A percentile compares a stretch with the other conserved stretches of the same genome.
Evolutionary conservation across 164 flowering plant species (phyloP).

Genomic region (Echeveria elegans): DNA sequence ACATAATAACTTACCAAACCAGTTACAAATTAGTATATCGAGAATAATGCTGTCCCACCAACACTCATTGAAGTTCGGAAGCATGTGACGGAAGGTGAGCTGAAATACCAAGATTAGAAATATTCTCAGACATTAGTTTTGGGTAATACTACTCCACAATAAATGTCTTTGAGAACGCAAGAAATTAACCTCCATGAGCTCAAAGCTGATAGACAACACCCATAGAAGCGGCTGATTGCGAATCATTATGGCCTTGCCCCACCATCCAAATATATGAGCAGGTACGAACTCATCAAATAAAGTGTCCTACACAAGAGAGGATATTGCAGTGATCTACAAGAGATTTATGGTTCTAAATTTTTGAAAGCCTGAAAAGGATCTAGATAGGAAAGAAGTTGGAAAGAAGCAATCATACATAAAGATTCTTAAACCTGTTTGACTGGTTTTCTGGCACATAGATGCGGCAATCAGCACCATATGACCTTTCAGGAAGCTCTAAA

Average conservation of each 20-base stretch:
- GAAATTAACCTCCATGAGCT: constrained; percentile 83
- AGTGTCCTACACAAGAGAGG: constrained; percentile 50
- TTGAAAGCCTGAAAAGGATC: not conserved
- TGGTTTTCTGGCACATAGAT: constrained; percentile 81
- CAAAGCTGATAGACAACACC: constrained; percentile 94
- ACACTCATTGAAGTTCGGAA: constrained; percentile 97
- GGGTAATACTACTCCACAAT: not conserved
- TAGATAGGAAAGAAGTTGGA: constrained; percentile 21
- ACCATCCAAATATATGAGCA: constrained; percentile 99
- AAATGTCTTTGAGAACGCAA: not conserved
- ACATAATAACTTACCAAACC: constrained; percentile 72
- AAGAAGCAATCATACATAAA: constrained; percentile 88
- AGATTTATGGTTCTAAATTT: not conserved
- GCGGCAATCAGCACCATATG: constrained; percentile 95
- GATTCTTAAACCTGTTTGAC: constrained; percentile 97
- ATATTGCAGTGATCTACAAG: constrained; percentile 15
- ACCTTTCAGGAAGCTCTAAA: constrained; percentile 97
- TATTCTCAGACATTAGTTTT: not conserved
- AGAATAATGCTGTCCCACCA: constrained; percentile 99
- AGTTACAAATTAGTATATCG: constrained; percentile 90
- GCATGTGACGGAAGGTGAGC: constrained; percentile 97
- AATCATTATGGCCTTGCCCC: constrained; percentile 99
- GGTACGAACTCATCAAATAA: constrained; percentile 93
- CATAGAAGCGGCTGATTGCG: constrained; percentile 98
- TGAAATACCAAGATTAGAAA: constrained; percentile 24